phyloP scores from a whole-genome alignment of 1,139 yeast genomes.

The Kodamaea sp. region DNA sequence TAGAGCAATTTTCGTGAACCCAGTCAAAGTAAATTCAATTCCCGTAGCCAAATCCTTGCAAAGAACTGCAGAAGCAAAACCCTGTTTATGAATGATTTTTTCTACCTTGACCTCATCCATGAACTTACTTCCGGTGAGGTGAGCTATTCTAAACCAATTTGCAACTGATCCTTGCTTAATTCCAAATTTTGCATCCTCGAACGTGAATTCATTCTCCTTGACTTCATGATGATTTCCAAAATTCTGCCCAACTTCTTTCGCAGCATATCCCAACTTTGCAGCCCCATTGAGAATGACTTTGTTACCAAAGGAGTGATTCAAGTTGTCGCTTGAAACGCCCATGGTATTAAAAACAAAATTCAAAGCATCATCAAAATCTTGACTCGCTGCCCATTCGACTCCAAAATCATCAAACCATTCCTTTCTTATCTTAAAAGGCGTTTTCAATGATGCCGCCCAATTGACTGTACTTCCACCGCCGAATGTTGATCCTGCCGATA shows the following conservation, averaged over 20 bases:
- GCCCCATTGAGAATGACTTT: slow-evolving; percentile 46
- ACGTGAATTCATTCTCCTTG: slow-evolving; percentile 48
- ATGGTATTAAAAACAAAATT: slow-evolving; percentile 52
- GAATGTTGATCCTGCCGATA: slow-evolving; percentile 57
- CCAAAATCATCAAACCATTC: slow-evolving; percentile 56
- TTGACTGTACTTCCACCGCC: slow-evolving; percentile 68
- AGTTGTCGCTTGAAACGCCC: slow-evolving; percentile 47
- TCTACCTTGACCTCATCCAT: slow-evolving; percentile 50
- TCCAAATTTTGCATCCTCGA: slow-evolving; percentile 53
- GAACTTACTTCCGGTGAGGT: slow-evolving; percentile 47
- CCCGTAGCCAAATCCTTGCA: slow-evolving; percentile 36
- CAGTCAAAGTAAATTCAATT: slow-evolving; percentile 35
- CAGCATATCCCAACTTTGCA: slow-evolving; percentile 46
- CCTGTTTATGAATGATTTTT: slow-evolving; percentile 39
- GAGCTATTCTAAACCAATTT: slow-evolving; percentile 55
- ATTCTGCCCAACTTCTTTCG: slow-evolving; percentile 48
- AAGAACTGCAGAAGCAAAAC: slow-evolving; percentile 47
- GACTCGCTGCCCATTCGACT: slow-evolving; percentile 49
- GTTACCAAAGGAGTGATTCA: slow-evolving; percentile 52
- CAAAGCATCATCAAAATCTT: slow-evolving; percentile 45
- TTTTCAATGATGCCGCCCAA: slow-evolving; percentile 58
- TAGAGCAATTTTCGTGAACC: slow-evolving; percentile 49
- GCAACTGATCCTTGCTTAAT: slow-evolving; percentile 56
- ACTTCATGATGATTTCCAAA: slow-evolving; percentile 47
- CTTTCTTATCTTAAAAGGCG: slow-evolving; percentile 54